These are phyloP conservation scores for Diplosphaera chodatii DNA, from an alignment of 139 green algal genomes.

Conservation along the genomic window DNA sequence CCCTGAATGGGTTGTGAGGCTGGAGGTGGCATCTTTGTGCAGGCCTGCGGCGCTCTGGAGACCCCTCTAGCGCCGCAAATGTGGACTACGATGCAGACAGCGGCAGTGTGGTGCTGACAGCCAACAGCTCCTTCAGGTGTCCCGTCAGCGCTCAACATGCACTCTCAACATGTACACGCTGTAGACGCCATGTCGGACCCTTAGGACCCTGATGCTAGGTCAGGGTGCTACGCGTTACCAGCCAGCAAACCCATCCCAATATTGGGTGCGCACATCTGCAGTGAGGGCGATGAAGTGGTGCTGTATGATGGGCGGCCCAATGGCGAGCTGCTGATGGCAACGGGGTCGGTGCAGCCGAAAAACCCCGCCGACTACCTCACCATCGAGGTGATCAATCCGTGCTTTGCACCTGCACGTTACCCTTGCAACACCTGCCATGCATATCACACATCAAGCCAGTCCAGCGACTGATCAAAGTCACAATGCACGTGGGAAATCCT, in stretches of 20 bases:
- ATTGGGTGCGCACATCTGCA: too few relatives aligned
- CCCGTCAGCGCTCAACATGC: too few relatives aligned
- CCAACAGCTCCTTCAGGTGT: slow-evolving; percentile 39
- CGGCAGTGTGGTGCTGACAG: slow-evolving; percentile 50
- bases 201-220: background rate
- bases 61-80: slow-evolving; percentile 34
- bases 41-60: slow-evolving; percentile 49
- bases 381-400: slow-evolving; percentile 25
- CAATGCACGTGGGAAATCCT: too few relatives aligned
- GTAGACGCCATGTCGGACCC: too few relatives aligned
- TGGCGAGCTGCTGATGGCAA: slow-evolving; percentile 75
- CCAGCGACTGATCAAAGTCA: too few relatives aligned
- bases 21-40: too few relatives aligned
- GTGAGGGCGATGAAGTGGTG: slow-evolving; percentile 52
- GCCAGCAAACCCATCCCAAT: too few relatives aligned
- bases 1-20: too few relatives aligned
- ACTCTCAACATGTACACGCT: background rate
- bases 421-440: too few relatives aligned
- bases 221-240: too few relatives aligned
- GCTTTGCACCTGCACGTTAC: too few relatives aligned
- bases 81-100: slow-evolving; percentile 71
- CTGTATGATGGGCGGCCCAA: slow-evolving; percentile 76
- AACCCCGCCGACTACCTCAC: slow-evolving; percentile 66
- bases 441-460: too few relatives aligned
- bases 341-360: slow-evolving; percentile 54